Base-by-base conservation (phyloP, 495 filamentous ascomycete species). In the Annulohypoxylon stygium region DNA sequence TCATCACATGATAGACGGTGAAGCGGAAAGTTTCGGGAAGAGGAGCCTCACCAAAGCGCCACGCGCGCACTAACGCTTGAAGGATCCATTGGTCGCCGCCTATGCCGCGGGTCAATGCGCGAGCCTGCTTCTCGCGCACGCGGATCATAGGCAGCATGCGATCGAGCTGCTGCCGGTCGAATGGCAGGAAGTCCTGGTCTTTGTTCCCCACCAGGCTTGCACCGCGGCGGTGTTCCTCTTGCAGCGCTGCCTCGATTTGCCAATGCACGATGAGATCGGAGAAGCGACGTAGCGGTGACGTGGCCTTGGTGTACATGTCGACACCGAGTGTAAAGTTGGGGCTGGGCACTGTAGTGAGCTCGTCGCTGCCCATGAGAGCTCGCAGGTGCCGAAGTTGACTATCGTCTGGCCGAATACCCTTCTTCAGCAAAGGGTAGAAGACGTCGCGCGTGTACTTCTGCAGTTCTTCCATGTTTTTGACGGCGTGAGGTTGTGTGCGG, bases 221-320 rank as follows among this genome's bases (percentile, higher is more conserved):
- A 11, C 88, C 88, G 6, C 83, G 83, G 36, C 83, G 80, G 18
- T 85, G 81, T 81, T 96, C 94, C 76, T 92, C 88, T 7, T 90
- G 86, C 43, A 98, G 78, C 0, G 91, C 91, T 0, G 93, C 90
- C 79, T 97, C 91, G 70, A 99, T 94, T 75, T 98, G 95, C 87
- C 93, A 98, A 79, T 97, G 94, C 0, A 88, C 84, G n/a, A 98
- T 82, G 69, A 98, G 80, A 78, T 99, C 96, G 14, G 82, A 81
- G 80, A 90, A 97, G 33, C 96, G 87, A 16, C 96, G 92, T 7
- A 99, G 84, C 2, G 96, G 96, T 70, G 91, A 94, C 2, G 96
- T 98, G 43, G 89, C 88, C 75, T 93, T 96, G 68, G 89, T 83
- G 77, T 97, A 97, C 41, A 88, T 82, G 51, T 90, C 81, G 1